Base-by-base conservation (phyloP, 129 eudicot genomes). In the Logfia minima region DNA sequence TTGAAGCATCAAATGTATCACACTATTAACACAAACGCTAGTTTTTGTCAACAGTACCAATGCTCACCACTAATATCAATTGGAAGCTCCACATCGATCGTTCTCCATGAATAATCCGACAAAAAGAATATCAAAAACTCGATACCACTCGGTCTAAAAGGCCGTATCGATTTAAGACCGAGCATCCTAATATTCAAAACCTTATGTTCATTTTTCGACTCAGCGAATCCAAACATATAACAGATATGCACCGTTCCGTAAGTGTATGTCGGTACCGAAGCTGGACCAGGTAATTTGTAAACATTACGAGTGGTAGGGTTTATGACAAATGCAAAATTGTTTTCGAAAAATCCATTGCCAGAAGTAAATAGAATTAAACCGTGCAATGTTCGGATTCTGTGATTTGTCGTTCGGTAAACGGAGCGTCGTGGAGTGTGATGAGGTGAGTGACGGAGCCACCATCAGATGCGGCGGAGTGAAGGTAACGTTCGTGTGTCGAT, bases 361-460 rank as follows among this genome's bases (percentile, higher is more conserved):
- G 55, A 56, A 24, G 48, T 43, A 7, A 41, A 79, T 4, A 64
- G 14, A 2, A 79, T 14, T 35, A 79, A 72, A 13, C 83, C 83
- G 24, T 79, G 58, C 8, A 71, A 43, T 69, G 76, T 29, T 78
- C 71, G 6, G 69, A 34, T 58, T 69, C 67, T 1, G 75, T 22
- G 32, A 23, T 6, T 35, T 35, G 41, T 35, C 41, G 41, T 35
- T 35, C 41, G n/a, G 53, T 35, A 21, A 37, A 29, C 14, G 61
- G 81, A 75, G 61, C 78, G 26, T 62, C 21, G n/a, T 8, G 2
- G 71, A 39, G 59, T 32, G 70, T 68, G 19, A 58, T 4, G 69
- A 59, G 65, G 32, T 61, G 71, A 58, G 82, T 41, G 77, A 71
- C 45, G 6, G 60, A 24, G 3, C 82, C 82, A n/a, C 82, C 70